These are phyloP conservation scores for Pseudomassariella vexata DNA, from an alignment of 2,329 filamentous ascomycete species.

Conservation along the genomic window DNA sequence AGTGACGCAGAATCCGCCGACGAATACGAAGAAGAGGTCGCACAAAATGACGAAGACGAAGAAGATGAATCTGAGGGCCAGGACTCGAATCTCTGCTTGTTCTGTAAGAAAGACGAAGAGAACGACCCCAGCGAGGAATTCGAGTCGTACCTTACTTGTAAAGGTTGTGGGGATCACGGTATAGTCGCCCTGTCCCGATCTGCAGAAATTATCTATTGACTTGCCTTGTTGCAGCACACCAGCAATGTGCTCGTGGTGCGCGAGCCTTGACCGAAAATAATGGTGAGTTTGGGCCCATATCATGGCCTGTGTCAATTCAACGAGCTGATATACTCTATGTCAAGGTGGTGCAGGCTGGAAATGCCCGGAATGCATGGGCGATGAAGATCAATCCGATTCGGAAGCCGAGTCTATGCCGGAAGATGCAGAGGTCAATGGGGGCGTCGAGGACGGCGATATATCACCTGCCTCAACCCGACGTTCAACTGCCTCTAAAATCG, in stretches of 20 bases:
- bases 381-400: constrained; percentile 23
- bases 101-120: constrained; percentile 78
- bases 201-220: too few relatives aligned
- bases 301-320: constrained; percentile 7
- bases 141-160: constrained; percentile 72
- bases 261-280: constrained; percentile 56
- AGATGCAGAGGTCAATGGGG: constrained; percentile 21
- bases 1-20: constrained; percentile 22
- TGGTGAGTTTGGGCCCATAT: constrained; percentile 43
- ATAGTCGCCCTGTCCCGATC: too few relatives aligned
- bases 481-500: constrained; percentile 59
- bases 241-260: constrained; percentile 77
- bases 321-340: constrained; percentile 2
- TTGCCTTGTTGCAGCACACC: constrained; percentile 70
- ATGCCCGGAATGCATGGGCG: constrained; percentile 41
- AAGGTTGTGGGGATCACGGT: constrained; percentile 78
- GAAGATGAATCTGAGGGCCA: constrained; percentile 52
- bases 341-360: constrained; percentile 41
- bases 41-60: constrained; percentile 46
- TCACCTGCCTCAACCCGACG: constrained; percentile 38
- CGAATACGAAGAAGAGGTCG: constrained; percentile 23
- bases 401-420: constrained; percentile 20
- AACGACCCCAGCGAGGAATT: constrained; percentile 77
- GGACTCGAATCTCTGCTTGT: constrained; percentile 49
- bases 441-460: constrained; percentile 24